Evolutionary conservation across 495 filamentous ascomycete species (phyloP).

Genomic region (Lophiotrema nucula): DNA sequence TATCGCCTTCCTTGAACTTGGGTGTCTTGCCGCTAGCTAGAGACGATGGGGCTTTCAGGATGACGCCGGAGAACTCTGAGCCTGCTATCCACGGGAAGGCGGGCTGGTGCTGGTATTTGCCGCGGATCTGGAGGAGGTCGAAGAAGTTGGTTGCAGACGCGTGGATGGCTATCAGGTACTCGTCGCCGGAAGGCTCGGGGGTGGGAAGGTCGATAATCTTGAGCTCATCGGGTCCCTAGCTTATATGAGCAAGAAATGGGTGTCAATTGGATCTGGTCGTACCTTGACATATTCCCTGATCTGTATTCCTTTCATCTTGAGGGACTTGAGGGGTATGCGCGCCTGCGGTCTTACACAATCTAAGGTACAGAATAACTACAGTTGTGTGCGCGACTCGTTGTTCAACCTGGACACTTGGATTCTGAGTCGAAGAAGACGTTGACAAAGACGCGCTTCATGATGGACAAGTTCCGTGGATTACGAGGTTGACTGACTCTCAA

Average conservation of each 20-base stretch:
- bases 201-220: slow-evolving; percentile 68
- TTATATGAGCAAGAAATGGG: background rate
- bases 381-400: background rate
- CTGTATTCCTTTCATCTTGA: slow-evolving; percentile 78
- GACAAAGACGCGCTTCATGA: too few relatives aligned
- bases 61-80: slow-evolving; percentile 77
- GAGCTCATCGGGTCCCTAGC: slow-evolving; percentile 75
- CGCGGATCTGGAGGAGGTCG: slow-evolving; percentile 85
- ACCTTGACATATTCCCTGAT: slow-evolving; percentile 81
- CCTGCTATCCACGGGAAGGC: slow-evolving; percentile 84
- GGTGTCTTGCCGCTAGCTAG: slow-evolving; percentile 36
- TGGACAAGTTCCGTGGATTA: too few relatives aligned
- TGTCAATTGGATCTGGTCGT: slow-evolving; percentile 4
- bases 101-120: slow-evolving; percentile 70
- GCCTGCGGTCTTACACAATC: too few relatives aligned
- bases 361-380: background rate
- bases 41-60: slow-evolving; percentile 63
- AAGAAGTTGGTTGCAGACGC: slow-evolving; percentile 94
- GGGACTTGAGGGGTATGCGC: background rate
- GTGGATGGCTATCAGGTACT: slow-evolving; percentile 88
- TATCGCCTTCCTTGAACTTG: slow-evolving; percentile 71
- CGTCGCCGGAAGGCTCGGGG: slow-evolving; percentile 62
- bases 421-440: background rate
- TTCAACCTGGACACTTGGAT: background rate
- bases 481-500: slow-evolving; percentile 1